Evolutionary conservation across 805 yeast species (phyloP).

Genomic region (Lachancea mirantina): DNA sequence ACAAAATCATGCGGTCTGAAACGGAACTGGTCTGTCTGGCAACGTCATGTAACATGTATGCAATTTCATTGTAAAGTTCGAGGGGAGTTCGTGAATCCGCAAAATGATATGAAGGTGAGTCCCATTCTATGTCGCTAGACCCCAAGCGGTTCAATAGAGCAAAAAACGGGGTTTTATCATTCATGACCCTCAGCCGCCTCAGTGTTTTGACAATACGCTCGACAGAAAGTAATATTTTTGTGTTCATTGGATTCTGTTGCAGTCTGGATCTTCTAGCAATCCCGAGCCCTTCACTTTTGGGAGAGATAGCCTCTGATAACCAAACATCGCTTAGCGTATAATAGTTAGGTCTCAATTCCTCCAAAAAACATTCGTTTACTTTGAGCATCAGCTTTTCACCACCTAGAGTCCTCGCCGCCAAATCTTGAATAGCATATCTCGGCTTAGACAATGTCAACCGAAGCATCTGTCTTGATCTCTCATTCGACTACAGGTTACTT

Average conservation of each 20-base stretch:
- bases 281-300: neutral
- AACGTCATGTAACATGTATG: slow-evolving; percentile 23
- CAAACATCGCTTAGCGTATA: slow-evolving; percentile 15
- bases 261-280: neutral
- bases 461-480: too few relatives aligned
- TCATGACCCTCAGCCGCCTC: slow-evolving; percentile 17
- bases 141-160: slow-evolving; percentile 19
- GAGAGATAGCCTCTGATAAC: slow-evolving; percentile 14
- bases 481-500: too few relatives aligned
- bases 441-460: too few relatives aligned
- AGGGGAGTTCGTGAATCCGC: slow-evolving; percentile 12
- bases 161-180: slow-evolving; percentile 16
- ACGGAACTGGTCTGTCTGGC: slow-evolving; percentile 13
- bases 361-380: slow-evolving; percentile 1
- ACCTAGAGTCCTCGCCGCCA: slow-evolving; percentile 5
- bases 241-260: neutral
- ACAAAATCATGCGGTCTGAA: slow-evolving; percentile 12
- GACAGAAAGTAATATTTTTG: slow-evolving; percentile 7
- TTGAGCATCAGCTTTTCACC: slow-evolving; percentile 3
- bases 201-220: slow-evolving; percentile 18
- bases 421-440: slow-evolving; percentile 2
- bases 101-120: slow-evolving; percentile 10
- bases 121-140: slow-evolving; percentile 19
- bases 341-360: neutral
- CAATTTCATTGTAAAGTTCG: slow-evolving; percentile 23